These are phyloP conservation scores for Pinus tabuliformis DNA, from an alignment of 75 land plant species.

Conservation along the genomic window DNA sequence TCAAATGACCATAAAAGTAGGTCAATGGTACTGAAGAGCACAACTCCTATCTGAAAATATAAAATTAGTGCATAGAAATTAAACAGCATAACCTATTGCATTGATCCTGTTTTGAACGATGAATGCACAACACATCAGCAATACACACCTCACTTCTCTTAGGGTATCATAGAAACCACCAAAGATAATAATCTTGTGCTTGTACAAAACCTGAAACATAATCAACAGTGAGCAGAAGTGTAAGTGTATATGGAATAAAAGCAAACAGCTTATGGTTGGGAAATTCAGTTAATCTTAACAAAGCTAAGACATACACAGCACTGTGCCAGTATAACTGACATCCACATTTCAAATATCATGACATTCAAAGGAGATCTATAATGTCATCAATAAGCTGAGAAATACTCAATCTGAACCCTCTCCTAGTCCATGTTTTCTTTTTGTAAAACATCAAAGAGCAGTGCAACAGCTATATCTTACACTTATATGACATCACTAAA, in stretches of 20 bases:
- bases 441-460: not conserved
- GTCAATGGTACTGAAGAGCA: too few relatives aligned
- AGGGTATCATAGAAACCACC: conserved; percentile 99
- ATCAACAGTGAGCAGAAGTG: not conserved
- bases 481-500: too few relatives aligned
- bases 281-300: not conserved
- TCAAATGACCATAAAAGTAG: too few relatives aligned
- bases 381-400: not conserved
- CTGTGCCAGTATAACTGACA: not conserved
- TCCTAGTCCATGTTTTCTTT: not conserved
- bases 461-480: too few relatives aligned
- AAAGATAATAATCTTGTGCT: conserved; percentile 95
- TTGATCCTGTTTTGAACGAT: not conserved
- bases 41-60: not conserved
- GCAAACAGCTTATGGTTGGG: not conserved
- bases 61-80: not conserved
- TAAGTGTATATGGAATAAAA: not conserved
- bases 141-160: conserved; percentile 94
- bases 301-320: not conserved
- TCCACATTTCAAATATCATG: not conserved
- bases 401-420: not conserved
- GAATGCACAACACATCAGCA: conserved; percentile 1
- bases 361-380: not conserved
- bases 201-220: conserved; percentile 79
- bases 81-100: not conserved